These are phyloP conservation scores for Physocladia obscura DNA, from an alignment of 192 early-diverging fungal genomes.

Conservation along the genomic window DNA sequence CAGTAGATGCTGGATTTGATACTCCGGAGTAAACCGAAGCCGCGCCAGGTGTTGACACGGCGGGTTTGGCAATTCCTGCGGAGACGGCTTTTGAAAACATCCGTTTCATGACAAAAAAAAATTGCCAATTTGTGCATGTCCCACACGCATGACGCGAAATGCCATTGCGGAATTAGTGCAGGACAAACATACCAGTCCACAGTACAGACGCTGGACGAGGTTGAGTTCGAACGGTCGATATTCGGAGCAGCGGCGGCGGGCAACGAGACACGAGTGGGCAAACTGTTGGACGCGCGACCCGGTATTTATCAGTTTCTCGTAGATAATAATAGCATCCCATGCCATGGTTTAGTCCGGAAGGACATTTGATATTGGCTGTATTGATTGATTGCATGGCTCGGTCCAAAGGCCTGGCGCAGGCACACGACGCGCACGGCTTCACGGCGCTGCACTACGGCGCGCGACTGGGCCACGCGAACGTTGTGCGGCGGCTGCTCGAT, in stretches of 20 bases:
- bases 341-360: too few species aligned
- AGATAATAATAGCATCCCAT: too few species aligned
- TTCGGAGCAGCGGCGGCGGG: not conserved
- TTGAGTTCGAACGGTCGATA: constrained; percentile 13
- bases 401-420: not conserved
- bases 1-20: not conserved
- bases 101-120: not conserved
- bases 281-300: too few species aligned
- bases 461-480: not conserved
- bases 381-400: too few species aligned
- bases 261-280: not conserved
- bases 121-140: not conserved
- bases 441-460: constrained; percentile 22
- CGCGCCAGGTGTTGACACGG: not conserved
- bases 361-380: too few species aligned
- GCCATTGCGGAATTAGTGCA: not conserved
- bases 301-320: too few species aligned
- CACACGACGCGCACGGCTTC: not conserved
- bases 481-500: constrained; percentile 3
- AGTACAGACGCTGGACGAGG: constrained; percentile 9
- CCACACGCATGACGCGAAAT: not conserved
- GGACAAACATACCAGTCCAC: not conserved
- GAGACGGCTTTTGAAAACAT: not conserved
- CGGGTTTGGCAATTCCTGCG: not conserved
- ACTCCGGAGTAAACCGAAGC: too few species aligned